A percentile compares a stretch with the other conserved stretches of the same genome.
Conservation (phyloP, 352 stramenopile genomes). For the Globisporangium alternatum region DNA sequence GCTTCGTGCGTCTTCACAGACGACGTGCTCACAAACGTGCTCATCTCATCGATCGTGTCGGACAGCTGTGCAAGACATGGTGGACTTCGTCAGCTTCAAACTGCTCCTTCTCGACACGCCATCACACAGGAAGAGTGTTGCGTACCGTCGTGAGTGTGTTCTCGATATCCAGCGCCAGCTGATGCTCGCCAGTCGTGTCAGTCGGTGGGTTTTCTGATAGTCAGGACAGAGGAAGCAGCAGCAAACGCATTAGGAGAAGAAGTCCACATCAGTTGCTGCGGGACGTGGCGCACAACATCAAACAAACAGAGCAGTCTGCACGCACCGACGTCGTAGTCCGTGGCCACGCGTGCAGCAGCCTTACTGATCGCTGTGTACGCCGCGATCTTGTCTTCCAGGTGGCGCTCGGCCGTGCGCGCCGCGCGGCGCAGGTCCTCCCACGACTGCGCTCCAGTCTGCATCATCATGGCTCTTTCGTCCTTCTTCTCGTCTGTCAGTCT, state of each 20-base stretch:
- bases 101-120: not conserved
- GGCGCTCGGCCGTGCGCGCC: slow-evolving; percentile 66
- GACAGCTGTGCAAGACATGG: slow-evolving; percentile 41
- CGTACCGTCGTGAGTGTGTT: slow-evolving; percentile 58
- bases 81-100: not conserved
- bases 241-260: not conserved
- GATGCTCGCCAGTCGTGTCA: slow-evolving; percentile 51
- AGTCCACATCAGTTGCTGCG: not conserved
- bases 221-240: not conserved
- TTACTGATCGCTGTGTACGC: slow-evolving; percentile 63
- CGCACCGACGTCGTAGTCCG: slow-evolving; percentile 66
- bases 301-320: not conserved
- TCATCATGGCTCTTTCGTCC: slow-evolving; percentile 44
- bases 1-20: slow-evolving; percentile 81
- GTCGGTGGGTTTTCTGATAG: slow-evolving; percentile 61
- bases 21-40: slow-evolving; percentile 60
- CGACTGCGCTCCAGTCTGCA: slow-evolving; percentile 33
- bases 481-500: not conserved
- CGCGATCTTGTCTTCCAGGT: slow-evolving; percentile 81
- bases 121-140: not conserved
- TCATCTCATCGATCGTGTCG: slow-evolving; percentile 87
- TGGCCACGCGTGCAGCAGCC: slow-evolving; percentile 30
- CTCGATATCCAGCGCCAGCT: slow-evolving; percentile 77
- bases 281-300: not conserved
- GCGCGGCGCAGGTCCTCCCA: slow-evolving; percentile 79